Base-by-base conservation (phyloP, 495 filamentous ascomycete genomes). In the Annulohypoxylon maeteangense region DNA sequence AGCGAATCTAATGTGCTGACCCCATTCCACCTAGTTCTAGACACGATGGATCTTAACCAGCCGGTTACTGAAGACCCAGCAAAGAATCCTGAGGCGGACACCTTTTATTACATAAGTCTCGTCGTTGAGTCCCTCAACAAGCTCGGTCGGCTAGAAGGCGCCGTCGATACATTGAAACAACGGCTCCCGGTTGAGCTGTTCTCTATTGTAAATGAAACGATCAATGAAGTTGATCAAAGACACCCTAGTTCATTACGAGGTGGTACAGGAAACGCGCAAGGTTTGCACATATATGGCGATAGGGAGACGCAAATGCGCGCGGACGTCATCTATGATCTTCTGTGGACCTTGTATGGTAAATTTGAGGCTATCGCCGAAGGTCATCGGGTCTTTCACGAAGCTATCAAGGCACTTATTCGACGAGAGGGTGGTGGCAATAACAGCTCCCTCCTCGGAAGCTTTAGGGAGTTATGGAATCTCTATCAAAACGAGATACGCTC, bases 321-420 rank as follows among this genome's bases (percentile, higher is more conserved):
- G 16, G 90, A 90, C 73, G 91, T 97, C 20, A 88, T 99, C 34
- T 89, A 93, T 58, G 95, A 99, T 74, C 87, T 97, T 34, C 82
- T 99, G 7, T 94, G 89, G 89, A 95, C 94, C 1, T 80, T 99
- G 0, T 99, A 97, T 79, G 93, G 94, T 14, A 97, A 97, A 70
- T 97, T 99, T 74, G 95, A 98, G 76, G 90, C 96, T 14, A 97
- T 99, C 68, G 93, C 93, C 12, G 95, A 99, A 79, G 91, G 95
- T 12, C 96, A 99, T 74, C 91, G 95, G 53, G 92, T 97, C 1
- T 86, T 98, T 54, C 93, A 98, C 76, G 95, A 99, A 78, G 90
- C 95, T 47, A 87, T 97, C 67, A 88, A 88, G 44, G 92, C 89
- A 0, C 92, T 98, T 70, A 85, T 93, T 36, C 88, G 90, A 65